Percentiles rank a stretch among this genome's conserved stretches.
Conservation (phyloP, 2,329 filamentous ascomycete genomes). For the Neopestalotiopsis rosae region DNA sequence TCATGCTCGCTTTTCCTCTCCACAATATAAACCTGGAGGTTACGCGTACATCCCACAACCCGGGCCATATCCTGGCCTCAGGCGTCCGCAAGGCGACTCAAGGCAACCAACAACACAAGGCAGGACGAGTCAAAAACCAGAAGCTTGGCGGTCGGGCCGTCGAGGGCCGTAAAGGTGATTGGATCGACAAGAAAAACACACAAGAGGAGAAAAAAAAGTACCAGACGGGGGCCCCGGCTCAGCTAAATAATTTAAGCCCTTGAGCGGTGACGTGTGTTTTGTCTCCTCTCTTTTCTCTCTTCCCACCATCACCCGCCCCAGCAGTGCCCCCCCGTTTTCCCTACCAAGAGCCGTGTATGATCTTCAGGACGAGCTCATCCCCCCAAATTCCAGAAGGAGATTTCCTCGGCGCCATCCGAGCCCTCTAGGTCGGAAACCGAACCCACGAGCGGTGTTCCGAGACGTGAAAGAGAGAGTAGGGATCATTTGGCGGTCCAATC, state of each 20-base stretch:
- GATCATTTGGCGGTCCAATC: too few relatives aligned
- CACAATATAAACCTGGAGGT: not conserved
- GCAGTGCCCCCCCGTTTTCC: too few relatives aligned
- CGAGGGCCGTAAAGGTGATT: not conserved
- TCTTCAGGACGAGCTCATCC: not conserved
- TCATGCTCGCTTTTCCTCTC: not conserved
- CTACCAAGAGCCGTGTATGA: not conserved
- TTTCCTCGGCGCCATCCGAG: not conserved
- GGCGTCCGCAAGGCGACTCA: not conserved
- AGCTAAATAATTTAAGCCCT: not conserved
- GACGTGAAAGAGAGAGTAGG: too few relatives aligned
- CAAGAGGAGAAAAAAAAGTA: not conserved
- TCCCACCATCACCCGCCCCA: not conserved
- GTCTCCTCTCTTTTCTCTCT: not conserved
- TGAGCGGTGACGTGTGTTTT: not conserved
- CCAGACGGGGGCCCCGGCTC: not conserved
- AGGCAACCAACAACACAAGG: not conserved
- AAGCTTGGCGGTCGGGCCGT: not conserved
- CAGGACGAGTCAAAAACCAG: not conserved
- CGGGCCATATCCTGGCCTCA: not conserved
- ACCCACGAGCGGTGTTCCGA: not conserved
- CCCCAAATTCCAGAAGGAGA: not conserved
- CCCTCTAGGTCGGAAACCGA: not conserved
- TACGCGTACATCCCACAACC: conserved; percentile 2
- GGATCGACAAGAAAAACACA: not conserved